phyloP scores from a whole-genome alignment of 345 rosid species.

The Hirschfeldia incana region DNA sequence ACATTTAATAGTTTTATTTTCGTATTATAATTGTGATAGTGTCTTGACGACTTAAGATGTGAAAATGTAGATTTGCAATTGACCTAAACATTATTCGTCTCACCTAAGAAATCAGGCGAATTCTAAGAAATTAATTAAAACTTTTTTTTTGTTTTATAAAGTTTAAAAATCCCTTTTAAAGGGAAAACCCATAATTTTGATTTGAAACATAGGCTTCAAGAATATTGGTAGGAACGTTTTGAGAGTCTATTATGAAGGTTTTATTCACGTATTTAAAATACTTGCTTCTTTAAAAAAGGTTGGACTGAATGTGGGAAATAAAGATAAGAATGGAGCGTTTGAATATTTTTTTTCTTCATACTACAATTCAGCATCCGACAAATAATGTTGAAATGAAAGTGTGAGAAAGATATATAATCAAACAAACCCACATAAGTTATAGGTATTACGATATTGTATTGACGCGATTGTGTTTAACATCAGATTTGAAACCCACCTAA shows the following conservation, averaged over 20 bases:
- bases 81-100: constrained; percentile 2
- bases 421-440: neutral
- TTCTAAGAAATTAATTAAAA: neutral
- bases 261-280: neutral
- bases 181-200: neutral
- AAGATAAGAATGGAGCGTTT: neutral
- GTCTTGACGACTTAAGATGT: neutral
- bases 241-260: neutral
- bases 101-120: neutral
- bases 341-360: neutral
- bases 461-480: neutral
- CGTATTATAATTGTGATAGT: neutral
- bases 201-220: neutral
- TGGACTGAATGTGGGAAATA: too few species aligned
- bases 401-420: neutral
- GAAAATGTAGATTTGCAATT: neutral
- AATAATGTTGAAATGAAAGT: constrained; percentile 11
- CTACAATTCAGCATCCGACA: neutral
- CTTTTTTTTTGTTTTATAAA: neutral
- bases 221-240: neutral
- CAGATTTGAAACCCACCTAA: neutral
- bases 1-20: neutral
- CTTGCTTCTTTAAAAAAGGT: too few species aligned
- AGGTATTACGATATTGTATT: neutral
- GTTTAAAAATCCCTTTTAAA: neutral